phyloP scores from a whole-genome alignment of 345 rosid species.

The Hibiscus tridactylites region DNA sequence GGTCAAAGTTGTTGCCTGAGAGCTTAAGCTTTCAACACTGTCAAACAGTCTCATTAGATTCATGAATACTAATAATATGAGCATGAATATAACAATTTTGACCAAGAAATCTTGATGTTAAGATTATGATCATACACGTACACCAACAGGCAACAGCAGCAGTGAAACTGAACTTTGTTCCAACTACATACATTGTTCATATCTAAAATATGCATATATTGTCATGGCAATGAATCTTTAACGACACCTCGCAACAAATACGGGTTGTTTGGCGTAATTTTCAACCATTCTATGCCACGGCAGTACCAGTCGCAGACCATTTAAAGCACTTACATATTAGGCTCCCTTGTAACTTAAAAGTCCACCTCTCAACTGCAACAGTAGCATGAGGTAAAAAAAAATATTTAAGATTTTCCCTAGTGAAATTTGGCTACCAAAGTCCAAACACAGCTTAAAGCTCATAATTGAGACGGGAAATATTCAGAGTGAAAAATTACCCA shows the following conservation, averaged over 20 bases:
- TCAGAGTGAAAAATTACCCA: constrained; percentile 4
- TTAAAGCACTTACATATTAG: constrained; percentile 5
- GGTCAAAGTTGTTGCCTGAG: neutral
- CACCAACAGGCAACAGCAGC: neutral
- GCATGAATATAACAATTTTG: neutral
- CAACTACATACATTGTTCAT: neutral
- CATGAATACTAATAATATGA: neutral
- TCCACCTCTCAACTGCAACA: constrained; percentile 36
- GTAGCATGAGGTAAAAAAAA: neutral
- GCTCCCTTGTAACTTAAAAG: constrained; percentile 18
- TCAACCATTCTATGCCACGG: neutral
- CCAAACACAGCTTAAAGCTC: neutral
- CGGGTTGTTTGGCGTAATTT: neutral
- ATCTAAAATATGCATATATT: neutral
- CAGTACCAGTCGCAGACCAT: neutral
- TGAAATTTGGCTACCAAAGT: neutral
- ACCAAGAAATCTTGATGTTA: neutral
- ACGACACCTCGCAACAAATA: neutral
- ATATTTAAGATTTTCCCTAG: neutral
- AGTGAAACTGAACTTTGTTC: neutral
- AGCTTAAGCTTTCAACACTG: neutral
- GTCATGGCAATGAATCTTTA: neutral
- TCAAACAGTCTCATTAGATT: neutral
- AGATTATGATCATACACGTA: neutral
- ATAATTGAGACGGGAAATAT: neutral